Conservation (phyloP, 2,329 filamentous ascomycete species). For the Aspergillus alliaceus region DNA sequence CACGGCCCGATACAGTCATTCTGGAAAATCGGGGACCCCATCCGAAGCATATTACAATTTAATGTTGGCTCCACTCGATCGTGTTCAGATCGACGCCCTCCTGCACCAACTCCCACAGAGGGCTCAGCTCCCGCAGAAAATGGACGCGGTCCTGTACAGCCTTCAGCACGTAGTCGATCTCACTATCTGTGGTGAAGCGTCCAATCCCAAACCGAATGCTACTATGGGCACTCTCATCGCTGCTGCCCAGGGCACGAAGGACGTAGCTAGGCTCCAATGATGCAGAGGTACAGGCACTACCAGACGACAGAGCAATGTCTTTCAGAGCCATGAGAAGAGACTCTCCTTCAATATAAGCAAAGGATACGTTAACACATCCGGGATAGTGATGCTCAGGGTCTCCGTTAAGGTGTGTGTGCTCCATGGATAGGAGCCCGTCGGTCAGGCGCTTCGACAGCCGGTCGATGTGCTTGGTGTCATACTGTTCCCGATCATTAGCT, state of each 20-base stretch:
- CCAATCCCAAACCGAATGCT: constrained; percentile 98
- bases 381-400: constrained; percentile 83
- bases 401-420: constrained; percentile 91
- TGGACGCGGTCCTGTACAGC: constrained; percentile 87
- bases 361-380: constrained; percentile 96
- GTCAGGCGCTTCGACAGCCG: constrained; percentile 79
- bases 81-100: constrained; percentile 94
- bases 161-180: constrained; percentile 97
- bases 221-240: constrained; percentile 95
- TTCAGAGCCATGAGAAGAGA: constrained; percentile 97
- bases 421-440: constrained; percentile 79
- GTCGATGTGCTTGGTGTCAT: constrained; percentile 84
- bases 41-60: constrained; percentile 1
- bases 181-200: constrained; percentile 88
- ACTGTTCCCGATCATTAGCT: constrained; percentile 57
- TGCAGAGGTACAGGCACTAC: constrained; percentile 94
- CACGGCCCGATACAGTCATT: neutral
- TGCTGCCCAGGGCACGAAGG: constrained; percentile 88
- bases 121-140: constrained; percentile 91
- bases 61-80: constrained; percentile 96
- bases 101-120: constrained; percentile 96
- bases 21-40: neutral
- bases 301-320: constrained; percentile 94
- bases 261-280: constrained; percentile 97
- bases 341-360: constrained; percentile 97